A percentile compares a stretch with the other conserved stretches of the same genome.
phyloP scores from a whole-genome alignment of 1,284 basidiomycete species.

The Microbotryum violaceum region DNA sequence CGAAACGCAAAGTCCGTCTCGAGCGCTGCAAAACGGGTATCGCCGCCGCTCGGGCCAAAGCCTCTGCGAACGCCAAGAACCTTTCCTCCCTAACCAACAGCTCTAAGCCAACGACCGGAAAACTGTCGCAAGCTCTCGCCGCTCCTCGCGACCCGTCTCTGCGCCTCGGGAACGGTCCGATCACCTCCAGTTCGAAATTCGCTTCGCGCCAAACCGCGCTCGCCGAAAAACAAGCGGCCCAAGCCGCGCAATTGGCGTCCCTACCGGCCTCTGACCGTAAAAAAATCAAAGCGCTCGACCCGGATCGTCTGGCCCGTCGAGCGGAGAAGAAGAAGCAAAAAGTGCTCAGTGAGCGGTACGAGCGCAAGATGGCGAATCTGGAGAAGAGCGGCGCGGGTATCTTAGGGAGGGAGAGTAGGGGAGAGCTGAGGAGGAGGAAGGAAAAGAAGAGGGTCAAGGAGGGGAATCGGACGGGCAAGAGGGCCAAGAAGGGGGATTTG shows the following conservation, averaged over 20 bases:
- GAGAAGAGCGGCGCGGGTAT: slow-evolving; percentile 20
- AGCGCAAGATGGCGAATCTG: slow-evolving; percentile 27
- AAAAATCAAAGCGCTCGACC: slow-evolving; percentile 64
- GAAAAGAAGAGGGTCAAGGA: slow-evolving; percentile 21
- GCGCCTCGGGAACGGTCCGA: slow-evolving; percentile 1
- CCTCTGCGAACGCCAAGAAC: slow-evolving; percentile 8
- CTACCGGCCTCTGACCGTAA: slow-evolving; percentile 81
- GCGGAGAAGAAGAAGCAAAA: slow-evolving; percentile 58
- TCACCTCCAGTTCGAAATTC: background rate
- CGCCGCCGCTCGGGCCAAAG: slow-evolving; percentile 29
- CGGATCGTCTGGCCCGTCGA: slow-evolving; percentile 68
- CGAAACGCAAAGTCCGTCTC: slow-evolving; percentile 77
- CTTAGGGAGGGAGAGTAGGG: slow-evolving; percentile 20
- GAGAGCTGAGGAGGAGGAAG: slow-evolving; percentile 25
- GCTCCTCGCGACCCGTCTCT: slow-evolving; percentile 21
- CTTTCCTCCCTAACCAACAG: background rate
- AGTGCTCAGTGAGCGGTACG: slow-evolving; percentile 27
- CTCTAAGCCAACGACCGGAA: background rate
- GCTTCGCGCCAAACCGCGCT: background rate
- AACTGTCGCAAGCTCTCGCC: background rate
- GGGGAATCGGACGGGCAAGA: slow-evolving; percentile 22
- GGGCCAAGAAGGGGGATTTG: slow-evolving; percentile 14
- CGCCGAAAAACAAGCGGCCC: slow-evolving; percentile 34
- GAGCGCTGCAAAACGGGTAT: slow-evolving; percentile 65
- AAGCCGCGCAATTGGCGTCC: slow-evolving; percentile 66